These are phyloP conservation scores for Tetragonia tetragonoides DNA, from an alignment of 148 eudicot genomes.

Conservation along the genomic window DNA sequence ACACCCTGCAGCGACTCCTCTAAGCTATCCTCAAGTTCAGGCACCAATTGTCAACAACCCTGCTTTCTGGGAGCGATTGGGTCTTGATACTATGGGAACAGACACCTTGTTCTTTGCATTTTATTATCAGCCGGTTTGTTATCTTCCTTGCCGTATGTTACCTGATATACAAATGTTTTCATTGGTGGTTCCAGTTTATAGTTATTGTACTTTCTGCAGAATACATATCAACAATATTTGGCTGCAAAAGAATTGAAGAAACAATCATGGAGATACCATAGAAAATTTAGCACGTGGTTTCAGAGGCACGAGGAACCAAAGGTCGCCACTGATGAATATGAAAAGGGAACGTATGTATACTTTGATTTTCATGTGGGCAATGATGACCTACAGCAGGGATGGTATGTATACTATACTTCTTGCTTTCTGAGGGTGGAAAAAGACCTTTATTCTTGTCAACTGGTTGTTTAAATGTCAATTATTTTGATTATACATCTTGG, in stretches of 20 bases:
- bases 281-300: constrained; percentile 92
- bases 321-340: constrained; percentile 93
- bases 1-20: constrained; percentile 79
- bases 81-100: constrained; percentile 67
- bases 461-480: background rate
- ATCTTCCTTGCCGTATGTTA: background rate
- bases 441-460: background rate
- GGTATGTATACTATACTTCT: constrained; percentile 46
- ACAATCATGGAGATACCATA: constrained; percentile 98
- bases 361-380: constrained; percentile 79
- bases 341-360: constrained; percentile 94
- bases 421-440: background rate
- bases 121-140: constrained; percentile 77
- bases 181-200: background rate
- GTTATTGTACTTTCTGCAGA: constrained; percentile 43
- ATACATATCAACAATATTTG: constrained; percentile 94
- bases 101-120: constrained; percentile 89
- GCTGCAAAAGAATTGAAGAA: constrained; percentile 97
- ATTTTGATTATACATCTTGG: background rate
- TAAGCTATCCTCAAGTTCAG: constrained; percentile 95
- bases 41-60: constrained; percentile 96
- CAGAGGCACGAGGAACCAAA: constrained; percentile 98
- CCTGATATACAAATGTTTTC: constrained; percentile 10
- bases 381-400: constrained; percentile 84
- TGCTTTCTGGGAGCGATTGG: constrained; percentile 93